phyloP scores from a whole-genome alignment of 2,329 filamentous ascomycete species.

The Trichoderma endophyticum region DNA sequence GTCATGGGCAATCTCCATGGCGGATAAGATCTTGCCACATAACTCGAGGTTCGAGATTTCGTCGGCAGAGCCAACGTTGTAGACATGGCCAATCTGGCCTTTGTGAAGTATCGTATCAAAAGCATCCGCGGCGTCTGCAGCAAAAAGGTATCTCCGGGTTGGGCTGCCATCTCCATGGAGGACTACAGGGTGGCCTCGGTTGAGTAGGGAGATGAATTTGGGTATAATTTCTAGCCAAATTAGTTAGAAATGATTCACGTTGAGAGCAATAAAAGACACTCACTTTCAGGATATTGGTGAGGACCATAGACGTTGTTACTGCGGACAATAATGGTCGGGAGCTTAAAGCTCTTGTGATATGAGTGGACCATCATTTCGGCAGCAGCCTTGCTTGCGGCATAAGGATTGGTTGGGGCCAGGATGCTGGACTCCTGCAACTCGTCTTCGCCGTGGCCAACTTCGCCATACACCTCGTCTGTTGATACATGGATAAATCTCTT shows the following conservation, averaged over 20 bases:
- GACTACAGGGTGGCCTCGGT: slow-evolving; percentile 63
- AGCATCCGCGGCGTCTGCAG: slow-evolving; percentile 74
- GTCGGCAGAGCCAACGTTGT: slow-evolving; percentile 77
- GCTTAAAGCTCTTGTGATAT: slow-evolving; percentile 79
- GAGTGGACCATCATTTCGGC: slow-evolving; percentile 84
- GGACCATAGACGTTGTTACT: slow-evolving; percentile 86
- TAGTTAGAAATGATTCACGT: not conserved
- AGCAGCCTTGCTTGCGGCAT: slow-evolving; percentile 75
- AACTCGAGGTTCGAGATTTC: slow-evolving; percentile 73
- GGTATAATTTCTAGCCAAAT: slow-evolving; percentile 68
- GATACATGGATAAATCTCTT: slow-evolving; percentile 77
- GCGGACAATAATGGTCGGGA: slow-evolving; percentile 75
- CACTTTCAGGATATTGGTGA: slow-evolving; percentile 80
- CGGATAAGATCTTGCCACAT: slow-evolving; percentile 60
- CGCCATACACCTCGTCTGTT: slow-evolving; percentile 83
- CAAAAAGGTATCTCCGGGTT: slow-evolving; percentile 73
- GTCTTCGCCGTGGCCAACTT: slow-evolving; percentile 68
- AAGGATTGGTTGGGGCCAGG: slow-evolving; percentile 76
- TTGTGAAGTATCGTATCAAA: slow-evolving; percentile 82
- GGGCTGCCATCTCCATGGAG: slow-evolving; percentile 75
- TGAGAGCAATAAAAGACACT: slow-evolving; percentile 30
- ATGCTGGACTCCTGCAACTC: slow-evolving; percentile 71
- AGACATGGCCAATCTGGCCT: slow-evolving; percentile 69
- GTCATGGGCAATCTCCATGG: slow-evolving; percentile 56
- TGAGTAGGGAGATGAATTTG: slow-evolving; percentile 72